Evolutionary conservation across 495 filamentous ascomycete species (phyloP).

Genomic region (Xylaria castorea): DNA sequence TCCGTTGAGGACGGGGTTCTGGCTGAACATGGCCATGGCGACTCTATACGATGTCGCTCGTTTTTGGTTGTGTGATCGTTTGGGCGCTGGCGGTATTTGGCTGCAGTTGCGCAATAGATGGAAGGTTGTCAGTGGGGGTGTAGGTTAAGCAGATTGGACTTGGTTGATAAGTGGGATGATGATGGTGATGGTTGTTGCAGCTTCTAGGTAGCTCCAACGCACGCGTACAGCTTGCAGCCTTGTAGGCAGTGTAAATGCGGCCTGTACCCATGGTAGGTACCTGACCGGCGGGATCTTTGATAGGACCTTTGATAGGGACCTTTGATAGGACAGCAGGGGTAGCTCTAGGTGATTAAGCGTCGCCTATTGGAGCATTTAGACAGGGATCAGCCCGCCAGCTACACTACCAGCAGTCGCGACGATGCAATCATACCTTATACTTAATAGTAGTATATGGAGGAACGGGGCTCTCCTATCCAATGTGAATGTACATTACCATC

Average conservation of each 20-base stretch:
- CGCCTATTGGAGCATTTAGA: not conserved
- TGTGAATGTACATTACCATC: not conserved
- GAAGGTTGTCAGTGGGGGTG: not conserved
- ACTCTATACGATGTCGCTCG: conserved; percentile 25
- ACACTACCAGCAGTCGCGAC: not conserved
- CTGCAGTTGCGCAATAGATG: not conserved
- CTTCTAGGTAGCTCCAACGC: conserved; percentile 31
- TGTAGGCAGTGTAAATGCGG: conserved; percentile 25
- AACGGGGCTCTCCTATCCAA: not conserved
- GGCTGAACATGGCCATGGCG: conserved; percentile 67
- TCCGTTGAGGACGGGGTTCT: conserved; percentile 66
- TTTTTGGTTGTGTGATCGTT: conserved; percentile 7
- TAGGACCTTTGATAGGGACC: not conserved
- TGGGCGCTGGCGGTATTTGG: conserved; percentile 22
- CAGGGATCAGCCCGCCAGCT: conserved; percentile 5
- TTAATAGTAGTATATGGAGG: not conserved
- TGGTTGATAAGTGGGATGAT: conserved; percentile 29
- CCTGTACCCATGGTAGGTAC: not conserved
- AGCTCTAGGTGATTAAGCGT: conserved; percentile 38
- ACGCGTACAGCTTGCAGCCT: conserved; percentile 61
- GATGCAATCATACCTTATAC: not conserved
- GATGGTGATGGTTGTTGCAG: conserved; percentile 31
- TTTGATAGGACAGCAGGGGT: conserved; percentile 24
- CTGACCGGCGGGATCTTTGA: not conserved
- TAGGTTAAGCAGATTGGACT: not conserved